These are phyloP conservation scores for Coleophoma cylindrospora DNA, from an alignment of 2,329 filamentous ascomycete genomes.

Conservation along the genomic window DNA sequence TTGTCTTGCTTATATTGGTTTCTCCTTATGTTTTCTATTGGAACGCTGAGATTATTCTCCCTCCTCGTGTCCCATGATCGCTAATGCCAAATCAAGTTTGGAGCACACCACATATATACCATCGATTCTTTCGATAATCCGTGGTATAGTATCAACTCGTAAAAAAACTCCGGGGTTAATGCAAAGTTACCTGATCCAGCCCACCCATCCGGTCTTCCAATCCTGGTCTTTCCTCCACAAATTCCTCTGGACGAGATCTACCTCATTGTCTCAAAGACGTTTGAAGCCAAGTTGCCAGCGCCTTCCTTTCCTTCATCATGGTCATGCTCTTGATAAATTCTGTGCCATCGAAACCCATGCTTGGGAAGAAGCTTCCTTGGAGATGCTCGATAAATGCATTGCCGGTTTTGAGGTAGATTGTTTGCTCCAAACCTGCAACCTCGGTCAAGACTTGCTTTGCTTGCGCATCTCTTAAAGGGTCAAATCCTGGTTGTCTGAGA, in stretches of 20 bases:
- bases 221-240: no score
- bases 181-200: no score
- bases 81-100: no score
- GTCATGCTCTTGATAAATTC: conserved; percentile 56
- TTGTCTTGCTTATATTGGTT: no score
- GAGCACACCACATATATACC: no score
- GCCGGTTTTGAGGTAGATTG: conserved; percentile 86
- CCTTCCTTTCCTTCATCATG: conserved; percentile 53
- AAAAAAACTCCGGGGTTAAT: no score
- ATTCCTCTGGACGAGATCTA: not conserved
- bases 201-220: no score
- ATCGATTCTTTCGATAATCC: no score
- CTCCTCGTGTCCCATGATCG: no score
- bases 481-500: conserved; percentile 73
- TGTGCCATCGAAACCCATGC: conserved; percentile 56
- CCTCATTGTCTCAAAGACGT: conserved; percentile 42
- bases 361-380: conserved; percentile 57
- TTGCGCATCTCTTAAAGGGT: conserved; percentile 76
- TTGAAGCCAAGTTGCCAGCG: conserved; percentile 60
- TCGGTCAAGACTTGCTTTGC: conserved; percentile 83
- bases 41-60: no score
- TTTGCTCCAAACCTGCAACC: conserved; percentile 81
- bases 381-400: conserved; percentile 71
- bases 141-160: no score
- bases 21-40: no score